Percentiles rank a stretch among this genome's conserved stretches.
Conservation (phyloP, 148 eudicot species). For the Spergularia marina region DNA sequence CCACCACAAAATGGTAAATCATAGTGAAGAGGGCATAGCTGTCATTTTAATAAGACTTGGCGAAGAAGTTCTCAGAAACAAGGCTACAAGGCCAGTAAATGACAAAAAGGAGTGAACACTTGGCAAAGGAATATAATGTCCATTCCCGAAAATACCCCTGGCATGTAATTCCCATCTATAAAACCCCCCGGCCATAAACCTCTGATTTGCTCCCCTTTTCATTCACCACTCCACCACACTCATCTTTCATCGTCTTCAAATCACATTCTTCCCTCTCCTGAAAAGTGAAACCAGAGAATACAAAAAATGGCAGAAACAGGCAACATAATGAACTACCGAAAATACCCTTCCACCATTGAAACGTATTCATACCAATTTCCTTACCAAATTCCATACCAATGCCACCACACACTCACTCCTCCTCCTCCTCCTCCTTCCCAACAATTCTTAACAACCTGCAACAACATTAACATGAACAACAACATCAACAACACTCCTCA, state of each 20-base stretch:
- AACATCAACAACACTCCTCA: too few species aligned
- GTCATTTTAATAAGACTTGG: neutral
- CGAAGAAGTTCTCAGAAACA: neutral
- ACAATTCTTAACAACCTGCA: neutral
- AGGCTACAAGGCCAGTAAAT: neutral
- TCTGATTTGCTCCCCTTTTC: neutral
- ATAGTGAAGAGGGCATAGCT: neutral
- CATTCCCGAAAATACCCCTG: neutral
- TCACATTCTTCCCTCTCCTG: too few species aligned
- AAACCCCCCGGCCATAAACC: constrained; percentile 5
- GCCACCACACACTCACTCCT: neutral
- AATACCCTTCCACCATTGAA: constrained; percentile 10
- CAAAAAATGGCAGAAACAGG: neutral
- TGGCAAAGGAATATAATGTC: neutral
- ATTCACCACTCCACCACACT: neutral
- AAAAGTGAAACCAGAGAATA: neutral
- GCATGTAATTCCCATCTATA: neutral
- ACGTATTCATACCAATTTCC: neutral
- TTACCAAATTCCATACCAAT: neutral
- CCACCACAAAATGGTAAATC: neutral
- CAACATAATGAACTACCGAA: constrained; percentile 5
- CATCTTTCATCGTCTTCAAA: neutral
- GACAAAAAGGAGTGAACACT: neutral
- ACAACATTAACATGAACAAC: too few species aligned
- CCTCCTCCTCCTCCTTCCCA: neutral